Evolutionary conservation across 768 basidiomycete species (phyloP), one percentile per base, ranked within the genome.

Genomic region (Coprinellus micaceus): DNA sequence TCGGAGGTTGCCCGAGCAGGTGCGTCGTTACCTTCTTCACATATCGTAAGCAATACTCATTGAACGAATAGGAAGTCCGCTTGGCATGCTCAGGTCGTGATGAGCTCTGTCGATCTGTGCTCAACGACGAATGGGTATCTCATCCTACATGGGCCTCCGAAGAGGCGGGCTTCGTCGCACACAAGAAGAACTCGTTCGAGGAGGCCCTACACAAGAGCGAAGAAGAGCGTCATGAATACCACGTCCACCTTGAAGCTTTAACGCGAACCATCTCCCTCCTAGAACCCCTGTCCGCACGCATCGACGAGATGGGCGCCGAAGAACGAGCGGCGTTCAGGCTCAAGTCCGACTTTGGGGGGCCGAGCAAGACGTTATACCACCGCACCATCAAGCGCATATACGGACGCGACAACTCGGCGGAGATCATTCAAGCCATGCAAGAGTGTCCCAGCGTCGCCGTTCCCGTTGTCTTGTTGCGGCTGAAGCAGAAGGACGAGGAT

Each of bases 121-220:
- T 99, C 45, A 99, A 99, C 67, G 95, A 98, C 66, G 84, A 88
- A 61, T 98, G 97, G 96, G 94, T 98, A 11, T 97, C 96, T 13
- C 96, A 98, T 69, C 96, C 97, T 2, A 96, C 94, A 1, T 97
- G 94, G 92, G 94, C 94, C 9, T 95, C 94, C 21, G 96, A 98
- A 68, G 94, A 96, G 67, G 84, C 94, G 1, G 94, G 92, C 10
- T 97, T 97, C 63, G 83, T 93, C 60, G 81, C 95, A 5, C 92
- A 98, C 71, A 96, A 97, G 78, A 98, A 98, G 77, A 99, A 98
- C 67, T 81, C 84, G 4, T 98, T 89, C 69, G 97, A 99, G 70
- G 96, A 98, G 66, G 90, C 91, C 0, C 77, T 98, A 55, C 94
- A 98, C 75, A 93, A 93, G 72, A 89, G 93, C 64, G 97, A 99